Percentiles rank a stretch among this genome's conserved stretches.
phyloP scores from a whole-genome alignment of 257 asterid genomes.

The Thymus mandschuricus region DNA sequence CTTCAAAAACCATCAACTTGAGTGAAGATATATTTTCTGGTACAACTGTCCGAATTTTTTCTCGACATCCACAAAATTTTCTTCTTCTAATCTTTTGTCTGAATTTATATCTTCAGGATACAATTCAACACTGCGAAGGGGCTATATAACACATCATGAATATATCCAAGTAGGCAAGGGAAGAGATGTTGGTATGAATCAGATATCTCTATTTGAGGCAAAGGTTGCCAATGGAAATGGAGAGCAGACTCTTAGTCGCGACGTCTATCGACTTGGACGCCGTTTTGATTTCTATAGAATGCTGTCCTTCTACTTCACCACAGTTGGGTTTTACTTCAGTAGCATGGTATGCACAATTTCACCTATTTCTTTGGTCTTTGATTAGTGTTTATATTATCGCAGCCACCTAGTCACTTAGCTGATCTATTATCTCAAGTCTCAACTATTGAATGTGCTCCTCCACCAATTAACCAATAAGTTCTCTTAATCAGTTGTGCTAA shows the following conservation, averaged over 20 bases:
- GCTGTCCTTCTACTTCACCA: slow-evolving; percentile 39
- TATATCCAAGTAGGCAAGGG: slow-evolving; percentile 39
- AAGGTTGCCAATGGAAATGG: slow-evolving; percentile 39
- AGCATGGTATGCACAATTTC: slow-evolving; percentile 30
- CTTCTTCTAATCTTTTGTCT: not conserved
- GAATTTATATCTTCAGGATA: slow-evolving; percentile 22
- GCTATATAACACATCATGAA: slow-evolving; percentile 36
- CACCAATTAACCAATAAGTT: not conserved
- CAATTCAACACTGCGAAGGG: slow-evolving; percentile 34
- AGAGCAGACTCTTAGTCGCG: slow-evolving; percentile 39
- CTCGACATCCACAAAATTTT: not conserved
- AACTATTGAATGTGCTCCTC: not conserved
- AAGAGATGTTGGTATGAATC: slow-evolving; percentile 38
- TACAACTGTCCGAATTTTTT: slow-evolving; percentile 4
- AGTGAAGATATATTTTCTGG: slow-evolving; percentile 40
- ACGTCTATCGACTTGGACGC: slow-evolving; percentile 36
- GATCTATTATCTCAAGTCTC: not conserved
- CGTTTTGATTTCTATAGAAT: slow-evolving; percentile 36
- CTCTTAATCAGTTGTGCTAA: no score
- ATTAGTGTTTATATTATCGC: not conserved
- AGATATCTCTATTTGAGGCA: slow-evolving; percentile 37
- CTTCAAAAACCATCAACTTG: slow-evolving; percentile 35
- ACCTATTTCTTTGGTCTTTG: not conserved
- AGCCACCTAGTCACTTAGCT: not conserved
- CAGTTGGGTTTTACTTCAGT: slow-evolving; percentile 38